Conservation (phyloP, 495 filamentous ascomycete species). For the Aeminium ludgeri region DNA sequence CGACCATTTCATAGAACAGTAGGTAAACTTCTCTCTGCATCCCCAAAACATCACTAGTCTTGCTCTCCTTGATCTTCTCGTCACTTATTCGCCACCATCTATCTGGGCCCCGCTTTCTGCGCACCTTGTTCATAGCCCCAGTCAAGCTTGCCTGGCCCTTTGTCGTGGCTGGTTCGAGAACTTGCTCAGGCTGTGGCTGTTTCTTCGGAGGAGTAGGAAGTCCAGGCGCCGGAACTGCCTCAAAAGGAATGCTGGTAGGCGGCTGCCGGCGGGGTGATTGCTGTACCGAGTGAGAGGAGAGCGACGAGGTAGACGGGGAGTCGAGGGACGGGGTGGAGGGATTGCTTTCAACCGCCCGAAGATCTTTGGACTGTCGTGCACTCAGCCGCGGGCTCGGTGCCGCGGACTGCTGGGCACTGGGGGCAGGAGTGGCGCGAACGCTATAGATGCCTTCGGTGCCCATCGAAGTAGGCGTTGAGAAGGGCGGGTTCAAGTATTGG, state of each 20-base stretch:
- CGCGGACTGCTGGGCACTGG: slow-evolving; percentile 22
- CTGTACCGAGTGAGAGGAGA: slow-evolving; percentile 8
- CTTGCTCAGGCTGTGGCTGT: not conserved
- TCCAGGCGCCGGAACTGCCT: slow-evolving; percentile 14
- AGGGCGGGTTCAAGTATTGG: slow-evolving; percentile 53
- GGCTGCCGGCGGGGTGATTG: slow-evolving; percentile 1
- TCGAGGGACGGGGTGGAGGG: slow-evolving; percentile 4
- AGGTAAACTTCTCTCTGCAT: slow-evolving; percentile 96
- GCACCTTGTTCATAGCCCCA: slow-evolving; percentile 15
- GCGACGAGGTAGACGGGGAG: slow-evolving; percentile 13
- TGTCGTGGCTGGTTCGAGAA: not conserved
- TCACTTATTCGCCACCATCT: slow-evolving; percentile 98
- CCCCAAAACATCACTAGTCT: slow-evolving; percentile 70
- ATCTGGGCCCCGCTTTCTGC: slow-evolving; percentile 38
- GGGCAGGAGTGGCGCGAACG: slow-evolving; percentile 31
- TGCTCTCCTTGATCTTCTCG: slow-evolving; percentile 87
- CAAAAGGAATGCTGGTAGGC: slow-evolving; percentile 12
- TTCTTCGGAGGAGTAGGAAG: slow-evolving; percentile 7
- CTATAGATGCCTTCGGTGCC: slow-evolving; percentile 54
- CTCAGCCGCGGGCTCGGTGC: slow-evolving; percentile 9
- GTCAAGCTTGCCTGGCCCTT: slow-evolving; percentile 7
- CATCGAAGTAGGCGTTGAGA: slow-evolving; percentile 64
- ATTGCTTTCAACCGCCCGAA: not conserved
- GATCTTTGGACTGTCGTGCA: slow-evolving; percentile 1
- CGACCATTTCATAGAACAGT: slow-evolving; percentile 75